These are phyloP conservation scores for Schwanniomyces sp. DNA, from an alignment of 805 yeast species.

Conservation along the genomic window DNA sequence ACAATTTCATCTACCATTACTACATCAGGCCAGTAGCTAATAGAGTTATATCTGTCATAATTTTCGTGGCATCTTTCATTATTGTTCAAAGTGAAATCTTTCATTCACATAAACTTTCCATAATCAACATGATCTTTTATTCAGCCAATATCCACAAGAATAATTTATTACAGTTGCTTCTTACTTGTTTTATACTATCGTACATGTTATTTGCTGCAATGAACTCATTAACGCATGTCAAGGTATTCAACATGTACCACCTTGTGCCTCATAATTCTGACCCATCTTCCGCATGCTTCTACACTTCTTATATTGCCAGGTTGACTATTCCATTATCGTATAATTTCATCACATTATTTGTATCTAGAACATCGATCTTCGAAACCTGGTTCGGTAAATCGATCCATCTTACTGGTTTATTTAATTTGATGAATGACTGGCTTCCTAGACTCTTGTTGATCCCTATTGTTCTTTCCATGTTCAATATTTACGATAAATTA, in stretches of 20 bases:
- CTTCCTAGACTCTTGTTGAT: constrained; percentile 72
- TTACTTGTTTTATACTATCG: constrained; percentile 44
- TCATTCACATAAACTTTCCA: constrained; percentile 65
- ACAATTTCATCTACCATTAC: constrained; percentile 41
- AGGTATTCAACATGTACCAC: constrained; percentile 74
- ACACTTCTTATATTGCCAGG: constrained; percentile 77
- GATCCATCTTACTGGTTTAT: constrained; percentile 72
- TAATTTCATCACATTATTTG: constrained; percentile 69
- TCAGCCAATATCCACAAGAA: constrained; percentile 25
- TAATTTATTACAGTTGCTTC: constrained; percentile 33
- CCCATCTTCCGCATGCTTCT: constrained; percentile 72
- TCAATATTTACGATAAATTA: constrained; percentile 66
- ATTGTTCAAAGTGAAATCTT: constrained; percentile 73
- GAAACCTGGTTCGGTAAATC: constrained; percentile 75
- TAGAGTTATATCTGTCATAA: constrained; percentile 40
- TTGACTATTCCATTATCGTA: constrained; percentile 80
- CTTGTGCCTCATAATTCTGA: constrained; percentile 71
- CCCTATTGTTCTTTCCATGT: constrained; percentile 65
- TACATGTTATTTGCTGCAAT: constrained; percentile 72
- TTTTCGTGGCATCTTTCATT: constrained; percentile 48
- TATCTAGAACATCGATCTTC: constrained; percentile 53
- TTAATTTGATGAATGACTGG: constrained; percentile 68
- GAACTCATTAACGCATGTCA: constrained; percentile 63
- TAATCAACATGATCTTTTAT: constrained; percentile 52
- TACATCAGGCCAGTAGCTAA: constrained; percentile 47